Conservation (phyloP, 2,329 filamentous ascomycete species). For the Botrytis porri region DNA sequence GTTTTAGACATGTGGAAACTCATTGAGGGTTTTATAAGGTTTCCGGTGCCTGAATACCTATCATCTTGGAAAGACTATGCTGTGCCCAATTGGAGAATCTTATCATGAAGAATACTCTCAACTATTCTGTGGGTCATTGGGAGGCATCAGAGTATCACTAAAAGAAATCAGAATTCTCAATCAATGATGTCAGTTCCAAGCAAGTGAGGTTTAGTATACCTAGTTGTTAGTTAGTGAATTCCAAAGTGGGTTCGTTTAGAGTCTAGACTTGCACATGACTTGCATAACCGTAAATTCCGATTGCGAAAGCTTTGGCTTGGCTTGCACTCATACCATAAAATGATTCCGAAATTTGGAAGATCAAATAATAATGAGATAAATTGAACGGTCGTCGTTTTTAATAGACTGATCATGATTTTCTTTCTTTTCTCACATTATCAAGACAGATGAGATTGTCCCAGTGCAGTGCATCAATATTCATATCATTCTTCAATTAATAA, state of each 20-base stretch:
- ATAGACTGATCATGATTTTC: background rate
- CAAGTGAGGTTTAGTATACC: background rate
- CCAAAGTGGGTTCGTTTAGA: background rate
- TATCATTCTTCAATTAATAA: background rate
- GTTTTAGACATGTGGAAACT: background rate
- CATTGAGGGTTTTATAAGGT: background rate
- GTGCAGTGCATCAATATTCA: background rate
- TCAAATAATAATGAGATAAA: background rate
- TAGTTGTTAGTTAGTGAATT: background rate
- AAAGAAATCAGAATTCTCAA: too few species aligned
- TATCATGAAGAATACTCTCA: background rate
- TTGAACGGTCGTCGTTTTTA: too few species aligned
- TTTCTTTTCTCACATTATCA: background rate
- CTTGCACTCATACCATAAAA: background rate
- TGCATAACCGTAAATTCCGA: background rate
- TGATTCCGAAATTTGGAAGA: background rate
- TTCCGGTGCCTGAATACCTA: background rate
- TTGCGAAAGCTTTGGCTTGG: background rate
- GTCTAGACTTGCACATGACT: conserved; percentile 5
- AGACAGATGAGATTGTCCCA: background rate
- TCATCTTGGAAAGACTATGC: too few species aligned
- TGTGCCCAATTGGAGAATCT: background rate
- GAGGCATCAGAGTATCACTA: background rate
- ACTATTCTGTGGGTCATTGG: background rate
- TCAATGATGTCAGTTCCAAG: background rate